phyloP scores from a whole-genome alignment of 208 protist genomes.

The Herpetomonas tarakana region DNA sequence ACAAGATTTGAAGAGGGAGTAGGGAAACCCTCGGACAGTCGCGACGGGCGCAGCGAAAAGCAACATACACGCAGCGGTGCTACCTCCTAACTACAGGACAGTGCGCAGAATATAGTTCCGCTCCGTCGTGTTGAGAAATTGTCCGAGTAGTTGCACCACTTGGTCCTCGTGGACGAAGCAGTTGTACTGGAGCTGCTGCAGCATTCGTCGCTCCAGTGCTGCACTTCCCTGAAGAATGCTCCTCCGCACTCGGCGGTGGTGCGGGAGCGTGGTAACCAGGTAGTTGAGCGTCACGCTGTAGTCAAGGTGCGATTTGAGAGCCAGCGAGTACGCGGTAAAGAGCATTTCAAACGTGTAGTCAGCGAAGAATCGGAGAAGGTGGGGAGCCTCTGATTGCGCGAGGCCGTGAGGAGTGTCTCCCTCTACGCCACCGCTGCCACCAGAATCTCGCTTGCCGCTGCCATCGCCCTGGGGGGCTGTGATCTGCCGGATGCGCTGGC shows the following conservation, averaged over 20 bases:
- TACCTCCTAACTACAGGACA: constrained; percentile 3
- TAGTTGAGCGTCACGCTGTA: constrained; percentile 54
- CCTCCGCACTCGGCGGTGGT: constrained; percentile 7
- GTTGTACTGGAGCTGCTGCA: constrained; percentile 45
- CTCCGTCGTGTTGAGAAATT: constrained; percentile 52
- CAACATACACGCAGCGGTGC: too few species aligned
- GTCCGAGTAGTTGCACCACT: constrained; percentile 39
- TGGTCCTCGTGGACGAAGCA: constrained; percentile 26
- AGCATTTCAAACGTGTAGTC: constrained; percentile 25
- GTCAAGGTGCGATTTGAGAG: constrained; percentile 79
- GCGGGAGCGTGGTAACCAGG: constrained; percentile 45
- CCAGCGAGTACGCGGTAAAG: constrained; percentile 61
- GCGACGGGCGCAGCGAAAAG: too few species aligned
- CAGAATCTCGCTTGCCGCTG: too few species aligned
- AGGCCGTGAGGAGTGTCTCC: constrained; percentile 11
- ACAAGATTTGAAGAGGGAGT: background rate
- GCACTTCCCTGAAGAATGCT: constrained; percentile 21
- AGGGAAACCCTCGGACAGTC: background rate
- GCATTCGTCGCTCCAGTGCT: constrained; percentile 25
- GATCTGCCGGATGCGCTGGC: constrained; percentile 18
- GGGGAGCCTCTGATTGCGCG: background rate
- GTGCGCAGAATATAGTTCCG: constrained; percentile 20
- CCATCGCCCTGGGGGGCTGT: too few species aligned
- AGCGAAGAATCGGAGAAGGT: background rate
- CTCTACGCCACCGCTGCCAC: background rate